Conservation (phyloP, 306 rosid species). For the Phaseolus lunatus region DNA sequence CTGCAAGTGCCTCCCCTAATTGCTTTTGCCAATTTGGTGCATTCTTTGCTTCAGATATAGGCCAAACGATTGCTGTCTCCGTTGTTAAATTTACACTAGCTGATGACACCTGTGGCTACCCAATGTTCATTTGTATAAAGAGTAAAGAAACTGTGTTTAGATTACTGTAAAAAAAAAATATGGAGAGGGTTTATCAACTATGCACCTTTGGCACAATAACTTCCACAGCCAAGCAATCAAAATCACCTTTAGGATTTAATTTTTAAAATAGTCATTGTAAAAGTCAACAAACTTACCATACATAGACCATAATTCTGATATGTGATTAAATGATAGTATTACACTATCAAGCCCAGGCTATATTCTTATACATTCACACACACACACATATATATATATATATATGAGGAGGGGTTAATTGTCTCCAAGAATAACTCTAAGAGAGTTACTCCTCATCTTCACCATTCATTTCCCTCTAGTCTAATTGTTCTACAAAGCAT, state of each 20-base stretch:
- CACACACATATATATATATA: too few species aligned
- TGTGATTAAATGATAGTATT: too few species aligned
- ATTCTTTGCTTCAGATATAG: conserved; percentile 82
- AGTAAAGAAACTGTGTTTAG: conserved; percentile 39
- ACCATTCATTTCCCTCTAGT: too few species aligned
- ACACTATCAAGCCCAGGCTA: too few species aligned
- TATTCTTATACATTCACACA: too few species aligned
- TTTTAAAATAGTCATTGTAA: too few species aligned
- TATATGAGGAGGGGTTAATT: too few species aligned
- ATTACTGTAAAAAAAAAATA: conserved; percentile 13
- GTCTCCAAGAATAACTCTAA: too few species aligned
- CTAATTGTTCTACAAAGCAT: too few species aligned
- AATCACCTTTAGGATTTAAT: not conserved
- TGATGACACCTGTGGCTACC: conserved; percentile 87
- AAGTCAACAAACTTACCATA: too few species aligned
- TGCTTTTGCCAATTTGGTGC: conserved; percentile 76
- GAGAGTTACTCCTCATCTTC: too few species aligned
- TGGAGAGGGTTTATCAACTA: not conserved
- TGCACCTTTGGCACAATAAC: not conserved
- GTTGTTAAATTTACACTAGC: conserved; percentile 93
- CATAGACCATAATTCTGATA: too few species aligned
- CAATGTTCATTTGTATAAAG: conserved; percentile 50
- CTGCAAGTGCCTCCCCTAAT: conserved; percentile 92
- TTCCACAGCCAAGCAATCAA: not conserved
- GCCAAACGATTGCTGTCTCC: conserved; percentile 96